phyloP scores from a whole-genome alignment of 345 rosid species.

The Eucalyptus erythrocorys region DNA sequence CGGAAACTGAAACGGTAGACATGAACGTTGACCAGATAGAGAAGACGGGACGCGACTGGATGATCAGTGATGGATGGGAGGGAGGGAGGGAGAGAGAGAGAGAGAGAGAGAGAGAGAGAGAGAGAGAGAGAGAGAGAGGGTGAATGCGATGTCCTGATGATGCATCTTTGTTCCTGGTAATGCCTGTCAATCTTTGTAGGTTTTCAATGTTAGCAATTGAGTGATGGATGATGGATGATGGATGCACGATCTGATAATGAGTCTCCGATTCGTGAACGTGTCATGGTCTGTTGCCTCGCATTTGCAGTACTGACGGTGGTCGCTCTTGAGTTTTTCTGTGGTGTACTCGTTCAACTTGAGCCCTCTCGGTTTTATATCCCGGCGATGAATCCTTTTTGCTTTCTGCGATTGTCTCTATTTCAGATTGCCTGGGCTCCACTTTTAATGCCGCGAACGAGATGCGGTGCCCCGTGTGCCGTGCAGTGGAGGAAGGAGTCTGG shows the following conservation, averaged over 20 bases:
- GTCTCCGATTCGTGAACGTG: not conserved
- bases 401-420: not conserved
- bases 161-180: not conserved
- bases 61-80: not conserved
- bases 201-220: not conserved
- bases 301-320: not conserved
- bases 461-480: constrained; percentile 16
- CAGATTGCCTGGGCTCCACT: constrained; percentile 19
- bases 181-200: not conserved
- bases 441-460: constrained; percentile 2
- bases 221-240: not conserved
- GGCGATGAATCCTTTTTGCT: not conserved
- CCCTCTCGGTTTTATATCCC: not conserved
- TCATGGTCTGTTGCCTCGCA: not conserved
- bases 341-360: not conserved
- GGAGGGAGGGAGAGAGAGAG: not conserved
- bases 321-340: not conserved
- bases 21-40: not conserved
- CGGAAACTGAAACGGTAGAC: not conserved
- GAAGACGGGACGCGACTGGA: not conserved
- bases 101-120: not conserved
- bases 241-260: not conserved
- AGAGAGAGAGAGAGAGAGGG: not conserved
- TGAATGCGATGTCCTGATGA: not conserved
- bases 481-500: constrained; percentile 11